Percentiles rank a stretch among this genome's conserved stretches.
These are phyloP conservation scores for Thalassiosira profunda DNA, from an alignment of 108 stramenopile species.

Conservation along the genomic window DNA sequence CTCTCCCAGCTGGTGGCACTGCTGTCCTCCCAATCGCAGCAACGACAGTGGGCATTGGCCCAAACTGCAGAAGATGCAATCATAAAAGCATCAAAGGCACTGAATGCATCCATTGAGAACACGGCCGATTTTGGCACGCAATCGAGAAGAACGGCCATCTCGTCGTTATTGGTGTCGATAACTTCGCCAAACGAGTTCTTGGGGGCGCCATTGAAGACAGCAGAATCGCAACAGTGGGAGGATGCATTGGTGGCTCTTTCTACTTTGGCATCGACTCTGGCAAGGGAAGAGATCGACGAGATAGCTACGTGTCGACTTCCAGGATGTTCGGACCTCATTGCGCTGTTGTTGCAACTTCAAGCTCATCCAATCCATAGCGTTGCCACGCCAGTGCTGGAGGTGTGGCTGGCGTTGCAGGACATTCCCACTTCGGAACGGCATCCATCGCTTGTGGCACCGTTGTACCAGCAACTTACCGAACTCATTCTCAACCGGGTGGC, in stretches of 20 bases:
- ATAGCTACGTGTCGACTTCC: conserved; percentile 24
- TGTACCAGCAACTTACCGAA: conserved; percentile 45
- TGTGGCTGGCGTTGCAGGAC: conserved; percentile 71
- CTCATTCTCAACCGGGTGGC: conserved; percentile 37
- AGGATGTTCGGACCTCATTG: conserved; percentile 45
- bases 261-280: conserved; percentile 47
- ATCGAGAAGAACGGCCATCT: conserved; percentile 36
- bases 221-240: conserved; percentile 36
- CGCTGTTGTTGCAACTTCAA: conserved; percentile 55
- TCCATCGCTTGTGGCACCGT: conserved; percentile 24
- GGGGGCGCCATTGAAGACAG: conserved; percentile 31
- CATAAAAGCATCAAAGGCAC: conserved; percentile 31
- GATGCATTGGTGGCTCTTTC: conserved; percentile 53
- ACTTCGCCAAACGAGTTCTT: conserved; percentile 35
- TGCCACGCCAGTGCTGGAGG: conserved; percentile 52
- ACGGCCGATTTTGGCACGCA: conserved; percentile 48
- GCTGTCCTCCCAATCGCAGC: conserved; percentile 33
- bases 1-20: conserved; percentile 48
- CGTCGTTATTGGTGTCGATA: conserved; percentile 45
- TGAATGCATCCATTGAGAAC: conserved; percentile 40
- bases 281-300: conserved; percentile 56
- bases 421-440: conserved; percentile 53
- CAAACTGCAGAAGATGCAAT: conserved; percentile 18
- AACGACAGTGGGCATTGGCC: conserved; percentile 24
- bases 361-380: conserved; percentile 49